Percentiles rank a stretch among this genome's conserved stretches.
These are phyloP conservation scores for Boechera divaricarpa DNA, from an alignment of 345 rosid species.

Conservation along the genomic window DNA sequence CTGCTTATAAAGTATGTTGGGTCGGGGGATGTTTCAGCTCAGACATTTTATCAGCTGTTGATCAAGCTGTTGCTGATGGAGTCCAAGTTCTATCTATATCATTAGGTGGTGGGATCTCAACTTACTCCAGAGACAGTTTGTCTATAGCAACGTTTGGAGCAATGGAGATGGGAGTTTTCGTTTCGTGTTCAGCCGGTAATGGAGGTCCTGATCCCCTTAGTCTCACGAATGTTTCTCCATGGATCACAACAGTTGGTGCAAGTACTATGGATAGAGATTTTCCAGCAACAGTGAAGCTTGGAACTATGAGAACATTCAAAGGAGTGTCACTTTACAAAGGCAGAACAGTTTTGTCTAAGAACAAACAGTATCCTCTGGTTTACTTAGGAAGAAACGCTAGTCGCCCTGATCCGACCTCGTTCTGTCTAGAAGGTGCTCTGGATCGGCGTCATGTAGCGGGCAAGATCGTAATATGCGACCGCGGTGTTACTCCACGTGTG, in stretches of 20 bases:
- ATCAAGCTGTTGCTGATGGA: constrained; percentile 77
- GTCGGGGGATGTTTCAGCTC: constrained; percentile 73
- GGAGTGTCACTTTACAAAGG: constrained; percentile 81
- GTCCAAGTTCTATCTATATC: constrained; percentile 76
- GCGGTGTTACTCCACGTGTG: constrained; percentile 66
- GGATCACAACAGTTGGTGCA: constrained; percentile 87
- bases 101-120: constrained; percentile 77
- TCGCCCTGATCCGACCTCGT: constrained; percentile 59
- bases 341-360: constrained; percentile 36
- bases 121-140: constrained; percentile 62
- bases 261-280: constrained; percentile 81
- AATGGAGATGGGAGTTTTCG: constrained; percentile 84
- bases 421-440: constrained; percentile 66
- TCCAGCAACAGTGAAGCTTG: constrained; percentile 64
- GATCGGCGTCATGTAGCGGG: constrained; percentile 58
- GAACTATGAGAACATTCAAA: constrained; percentile 44
- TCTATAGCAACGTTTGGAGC: constrained; percentile 83
- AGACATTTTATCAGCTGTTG: constrained; percentile 76
- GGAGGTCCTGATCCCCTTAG: constrained; percentile 71
- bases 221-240: constrained; percentile 77
- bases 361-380: constrained; percentile 63
- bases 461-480: constrained; percentile 78
- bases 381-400: constrained; percentile 63
- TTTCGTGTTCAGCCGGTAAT: constrained; percentile 79
- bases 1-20: constrained; percentile 86